Evolutionary conservation across 208 protist species (phyloP), one percentile per base, ranked within the genome.

Genomic region (Trypanosoma boissoni): DNA sequence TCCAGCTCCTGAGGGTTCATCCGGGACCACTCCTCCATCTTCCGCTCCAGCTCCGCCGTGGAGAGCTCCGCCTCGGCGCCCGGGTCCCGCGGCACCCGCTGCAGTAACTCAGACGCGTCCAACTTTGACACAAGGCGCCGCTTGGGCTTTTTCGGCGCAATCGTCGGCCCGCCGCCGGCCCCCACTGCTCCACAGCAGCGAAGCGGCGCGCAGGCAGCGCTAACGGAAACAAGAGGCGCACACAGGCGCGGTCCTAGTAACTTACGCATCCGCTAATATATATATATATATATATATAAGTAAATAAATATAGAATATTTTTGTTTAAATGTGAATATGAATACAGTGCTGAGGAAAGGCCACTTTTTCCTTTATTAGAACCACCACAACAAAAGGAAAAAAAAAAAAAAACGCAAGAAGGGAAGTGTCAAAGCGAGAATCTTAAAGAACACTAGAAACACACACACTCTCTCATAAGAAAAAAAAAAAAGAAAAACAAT

Each of bases 1-100:
- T 88, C 80, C 10, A 95, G 72, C 64, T 95, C 65, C 64, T 76
- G 64, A 14, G 84, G 76, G 43, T 79, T 76, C 71, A 91, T 72
- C 20, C 73, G 65, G 0, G 81, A 78, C 82, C 72, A 87, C 63
- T 88, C 81, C 58, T 91, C 82, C 39, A 95, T 51, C 52, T 89
- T 91, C 26, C 88, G 84, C 63, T 92, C 83, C 36, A 95, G 77
- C 74, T 91, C 80, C 18, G 81, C 88, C 6, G 85, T 95, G 21
- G 80, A 88, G 21, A 92, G 72, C 71, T 91, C 82, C 3, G 84
- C 88, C 52, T 89, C 68, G 3, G 88, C 88, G 20, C 83, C 85
- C 48, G 88, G 88, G 41, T 92, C 83, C 23, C 64, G 77, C 2
- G 88, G 88, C 27, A 94, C 74, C 26, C 63, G 63, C 20, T 79